These are phyloP conservation scores for Aspergillus coremiiformis DNA, from an alignment of 495 filamentous ascomycete species.

Conservation along the genomic window DNA sequence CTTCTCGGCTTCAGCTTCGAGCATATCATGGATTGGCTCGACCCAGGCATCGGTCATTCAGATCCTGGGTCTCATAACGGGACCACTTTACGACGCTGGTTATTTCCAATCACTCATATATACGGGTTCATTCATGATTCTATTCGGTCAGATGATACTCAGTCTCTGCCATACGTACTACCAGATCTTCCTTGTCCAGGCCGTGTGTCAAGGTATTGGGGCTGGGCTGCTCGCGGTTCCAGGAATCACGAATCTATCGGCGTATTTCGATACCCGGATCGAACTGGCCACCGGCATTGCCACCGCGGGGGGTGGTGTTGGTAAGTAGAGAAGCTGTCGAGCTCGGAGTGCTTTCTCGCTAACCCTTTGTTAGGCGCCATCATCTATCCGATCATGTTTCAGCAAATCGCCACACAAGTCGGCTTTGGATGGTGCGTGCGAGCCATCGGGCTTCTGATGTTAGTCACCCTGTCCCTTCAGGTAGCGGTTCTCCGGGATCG, in stretches of 20 bases:
- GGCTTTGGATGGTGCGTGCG: constrained; percentile 45
- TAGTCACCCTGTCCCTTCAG: constrained; percentile 37
- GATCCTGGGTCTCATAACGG: constrained; percentile 45
- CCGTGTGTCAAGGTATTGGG: constrained; percentile 32
- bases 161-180: constrained; percentile 28
- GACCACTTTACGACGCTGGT: constrained; percentile 52
- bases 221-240: constrained; percentile 28
- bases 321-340: neutral
- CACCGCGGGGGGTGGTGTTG: constrained; percentile 15
- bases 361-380: constrained; percentile 36
- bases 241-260: constrained; percentile 25
- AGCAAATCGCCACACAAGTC: constrained; percentile 30
- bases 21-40: constrained; percentile 43
- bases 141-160: constrained; percentile 40
- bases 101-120: constrained; percentile 44
- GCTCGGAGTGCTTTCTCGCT: neutral
- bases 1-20: constrained; percentile 26
- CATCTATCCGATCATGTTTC: constrained; percentile 43
- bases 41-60: constrained; percentile 53
- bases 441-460: constrained; percentile 38
- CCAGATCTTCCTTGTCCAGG: constrained; percentile 31
- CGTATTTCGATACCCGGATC: constrained; percentile 29
- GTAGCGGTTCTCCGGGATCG: constrained; percentile 36
- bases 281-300: constrained; percentile 36
- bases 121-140: constrained; percentile 19